These are phyloP conservation scores for Pseudogymnoascus sp. DNA, from an alignment of 2,329 filamentous ascomycete genomes.

Conservation along the genomic window DNA sequence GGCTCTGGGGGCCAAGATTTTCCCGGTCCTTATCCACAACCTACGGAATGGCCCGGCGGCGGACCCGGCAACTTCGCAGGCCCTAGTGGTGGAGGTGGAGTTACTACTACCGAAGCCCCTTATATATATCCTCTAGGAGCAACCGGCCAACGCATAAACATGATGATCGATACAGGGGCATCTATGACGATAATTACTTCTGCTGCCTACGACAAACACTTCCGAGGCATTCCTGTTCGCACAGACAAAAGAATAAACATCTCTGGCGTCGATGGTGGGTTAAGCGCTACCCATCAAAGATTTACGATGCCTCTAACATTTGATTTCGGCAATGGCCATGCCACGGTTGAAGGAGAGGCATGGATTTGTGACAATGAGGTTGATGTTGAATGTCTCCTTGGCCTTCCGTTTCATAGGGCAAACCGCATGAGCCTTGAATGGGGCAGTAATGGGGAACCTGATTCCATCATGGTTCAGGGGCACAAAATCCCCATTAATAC, in stretches of 20 bases:
- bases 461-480: background rate
- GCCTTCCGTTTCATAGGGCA: background rate
- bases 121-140: background rate
- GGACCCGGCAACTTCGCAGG: background rate
- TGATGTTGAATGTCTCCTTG: background rate
- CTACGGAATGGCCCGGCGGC: background rate
- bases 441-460: background rate
- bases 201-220: background rate
- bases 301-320: conserved; percentile 5
- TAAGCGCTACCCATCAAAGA: background rate
- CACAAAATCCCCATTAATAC: background rate
- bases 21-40: background rate
- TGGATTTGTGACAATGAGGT: background rate
- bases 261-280: background rate
- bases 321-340: background rate
- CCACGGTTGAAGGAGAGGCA: background rate
- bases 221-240: background rate
- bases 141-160: background rate
- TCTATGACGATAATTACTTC: background rate
- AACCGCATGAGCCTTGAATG: background rate
- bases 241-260: background rate
- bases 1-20: background rate
- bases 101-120: background rate
- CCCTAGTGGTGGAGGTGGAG: background rate
- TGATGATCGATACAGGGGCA: background rate